Base-by-base conservation (phyloP, 2,329 filamentous ascomycete genomes). In the Aspergillus transmontanensis region DNA sequence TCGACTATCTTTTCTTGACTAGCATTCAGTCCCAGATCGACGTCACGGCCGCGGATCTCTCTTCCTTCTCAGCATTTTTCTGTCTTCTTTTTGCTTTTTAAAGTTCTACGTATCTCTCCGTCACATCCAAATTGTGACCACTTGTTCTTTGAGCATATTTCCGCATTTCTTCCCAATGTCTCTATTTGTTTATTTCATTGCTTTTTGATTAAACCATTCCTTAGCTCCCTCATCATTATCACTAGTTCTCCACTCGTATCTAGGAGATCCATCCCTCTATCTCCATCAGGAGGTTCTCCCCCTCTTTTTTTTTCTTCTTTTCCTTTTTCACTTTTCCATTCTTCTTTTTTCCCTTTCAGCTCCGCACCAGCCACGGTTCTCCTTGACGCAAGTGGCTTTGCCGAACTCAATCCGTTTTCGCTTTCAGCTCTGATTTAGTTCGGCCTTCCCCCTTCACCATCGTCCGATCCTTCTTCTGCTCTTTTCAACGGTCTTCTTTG, bases 381-480 rank as follows among this genome's bases (percentile, higher is more conserved):
- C 51, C 63, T 72, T 70, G 69, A 72, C 70, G 68, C 71, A 73
- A 72, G 67, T 71, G 71, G 69, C 71, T 69, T 68, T 55, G 30
- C 34, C 51, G 32, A 55, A 55, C 26, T 39, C 51, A 55, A 39
- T 55, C 51, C 51, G 34, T 51, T 51, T 51, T 51, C 48, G 48
- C 28, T 51, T 23, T 39, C 51, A 55, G 32, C 32, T 36, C 14
- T 55, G 32, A 39, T 55, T 55, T 61, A 59, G 58, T 62, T 64
- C 43, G 58, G 45, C n/a, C 46, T 30, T 21, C 46, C 36, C 28
- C 46, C 45, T 57, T 53, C n/a, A 45, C 39, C 50, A 36, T 30
- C 51, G 5, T 58, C 39, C 36, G n/a, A 32, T 59, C 26, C 3
- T 32, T 26, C 48, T 62, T 6, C 2, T 46, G 21, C 46, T 9